phyloP scores from a whole-genome alignment of 2,329 filamentous ascomycete species.

The Trichoderma endophyticum region DNA sequence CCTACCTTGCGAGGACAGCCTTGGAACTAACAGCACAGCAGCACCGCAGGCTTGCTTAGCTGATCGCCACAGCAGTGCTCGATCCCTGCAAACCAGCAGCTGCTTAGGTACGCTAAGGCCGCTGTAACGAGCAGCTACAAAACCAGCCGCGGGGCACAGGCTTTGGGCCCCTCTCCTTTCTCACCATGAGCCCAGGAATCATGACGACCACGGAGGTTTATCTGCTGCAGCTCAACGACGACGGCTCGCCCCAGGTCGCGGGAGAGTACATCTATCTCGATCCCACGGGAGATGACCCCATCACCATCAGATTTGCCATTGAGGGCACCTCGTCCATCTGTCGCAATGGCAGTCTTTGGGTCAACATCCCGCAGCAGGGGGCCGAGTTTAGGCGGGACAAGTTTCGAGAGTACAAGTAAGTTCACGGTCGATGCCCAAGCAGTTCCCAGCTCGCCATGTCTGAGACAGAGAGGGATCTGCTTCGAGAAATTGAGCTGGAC shows the following conservation, averaged over 20 bases:
- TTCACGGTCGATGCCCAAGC: constrained; percentile 15
- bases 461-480: background rate
- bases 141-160: constrained; percentile 22
- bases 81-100: background rate
- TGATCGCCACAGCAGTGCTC: background rate
- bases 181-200: constrained; percentile 56
- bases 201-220: constrained; percentile 73
- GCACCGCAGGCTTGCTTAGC: background rate
- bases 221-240: constrained; percentile 84
- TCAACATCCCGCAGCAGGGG: constrained; percentile 83
- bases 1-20: background rate
- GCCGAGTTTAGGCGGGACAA: constrained; percentile 71
- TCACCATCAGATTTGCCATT: constrained; percentile 83
- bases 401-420: constrained; percentile 88
- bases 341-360: constrained; percentile 89
- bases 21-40: background rate
- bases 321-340: constrained; percentile 96
- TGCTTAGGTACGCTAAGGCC: constrained; percentile 8
- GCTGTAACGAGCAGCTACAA: constrained; percentile 14
- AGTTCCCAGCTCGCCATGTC: background rate
- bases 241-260: constrained; percentile 84
- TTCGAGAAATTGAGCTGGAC: background rate
- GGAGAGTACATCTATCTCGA: constrained; percentile 91
- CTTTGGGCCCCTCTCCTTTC: constrained; percentile 25
- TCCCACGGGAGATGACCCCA: constrained; percentile 67